These are phyloP conservation scores for Ephemerocybe angulata DNA, from an alignment of 768 basidiomycete genomes.

Conservation along the genomic window DNA sequence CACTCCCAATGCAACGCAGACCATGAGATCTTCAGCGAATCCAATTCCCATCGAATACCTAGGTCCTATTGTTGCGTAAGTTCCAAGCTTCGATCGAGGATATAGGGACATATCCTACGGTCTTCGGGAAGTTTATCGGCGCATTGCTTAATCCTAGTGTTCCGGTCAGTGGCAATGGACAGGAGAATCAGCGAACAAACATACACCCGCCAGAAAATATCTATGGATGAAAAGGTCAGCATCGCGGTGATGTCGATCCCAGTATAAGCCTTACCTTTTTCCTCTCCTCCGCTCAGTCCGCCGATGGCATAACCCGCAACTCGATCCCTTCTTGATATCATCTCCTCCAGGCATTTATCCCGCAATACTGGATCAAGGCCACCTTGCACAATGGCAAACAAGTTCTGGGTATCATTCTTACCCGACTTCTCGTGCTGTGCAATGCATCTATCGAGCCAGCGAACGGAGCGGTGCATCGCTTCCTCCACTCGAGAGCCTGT, in stretches of 20 bases:
- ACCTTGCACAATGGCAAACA: constrained; percentile 92
- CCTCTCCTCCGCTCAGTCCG: constrained; percentile 87
- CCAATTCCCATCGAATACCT: constrained; percentile 93
- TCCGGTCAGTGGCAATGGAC: neutral
- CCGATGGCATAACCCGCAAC: constrained; percentile 92
- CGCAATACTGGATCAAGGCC: constrained; percentile 71
- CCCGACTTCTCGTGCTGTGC: constrained; percentile 67
- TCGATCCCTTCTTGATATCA: constrained; percentile 69
- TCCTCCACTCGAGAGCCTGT: constrained; percentile 79
- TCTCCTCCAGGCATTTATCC: constrained; percentile 74
- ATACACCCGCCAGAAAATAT: constrained; percentile 83
- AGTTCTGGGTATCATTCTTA: constrained; percentile 63
- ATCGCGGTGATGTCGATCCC: neutral
- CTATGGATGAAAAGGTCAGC: constrained; percentile 31
- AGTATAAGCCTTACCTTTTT: constrained; percentile 59
- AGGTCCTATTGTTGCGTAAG: constrained; percentile 51
- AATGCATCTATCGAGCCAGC: constrained; percentile 91
- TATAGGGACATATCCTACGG: constrained; percentile 42
- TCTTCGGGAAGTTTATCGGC: constrained; percentile 75
- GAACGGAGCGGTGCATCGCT: constrained; percentile 83
- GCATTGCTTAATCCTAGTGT: constrained; percentile 72
- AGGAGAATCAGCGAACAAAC: neutral
- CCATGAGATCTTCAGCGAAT: constrained; percentile 89
- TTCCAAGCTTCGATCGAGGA: neutral
- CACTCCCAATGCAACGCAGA: constrained; percentile 87